phyloP scores from a whole-genome alignment of 768 basidiomycete genomes.

The Auricularia sp. region DNA sequence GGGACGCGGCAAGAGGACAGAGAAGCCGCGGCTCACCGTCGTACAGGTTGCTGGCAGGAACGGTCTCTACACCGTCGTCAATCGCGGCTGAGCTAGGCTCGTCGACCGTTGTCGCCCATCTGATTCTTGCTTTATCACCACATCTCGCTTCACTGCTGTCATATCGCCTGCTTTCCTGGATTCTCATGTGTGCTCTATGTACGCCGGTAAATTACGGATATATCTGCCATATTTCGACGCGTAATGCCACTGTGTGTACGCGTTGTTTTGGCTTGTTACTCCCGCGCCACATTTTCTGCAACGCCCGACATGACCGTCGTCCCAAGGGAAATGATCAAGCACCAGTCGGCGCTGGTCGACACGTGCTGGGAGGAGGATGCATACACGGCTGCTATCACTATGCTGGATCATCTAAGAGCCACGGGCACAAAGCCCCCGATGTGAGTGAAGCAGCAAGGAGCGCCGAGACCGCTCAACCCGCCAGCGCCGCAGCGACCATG shows the following conservation, averaged over 20 bases:
- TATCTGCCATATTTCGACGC: too few relatives aligned
- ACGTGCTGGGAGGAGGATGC: neutral
- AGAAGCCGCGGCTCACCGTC: neutral
- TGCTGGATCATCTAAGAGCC: neutral
- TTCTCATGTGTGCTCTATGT: too few relatives aligned
- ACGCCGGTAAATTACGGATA: too few relatives aligned
- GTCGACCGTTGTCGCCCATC: neutral
- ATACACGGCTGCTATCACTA: neutral
- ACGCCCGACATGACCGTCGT: neutral
- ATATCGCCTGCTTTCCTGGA: too few relatives aligned
- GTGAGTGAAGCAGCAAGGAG: neutral
- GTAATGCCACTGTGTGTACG: too few relatives aligned
- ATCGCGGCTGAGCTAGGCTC: neutral
- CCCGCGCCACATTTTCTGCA: neutral
- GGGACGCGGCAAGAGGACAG: neutral
- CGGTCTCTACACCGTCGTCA: neutral
- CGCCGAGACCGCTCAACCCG: neutral
- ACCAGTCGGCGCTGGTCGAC: neutral
- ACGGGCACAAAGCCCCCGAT: neutral
- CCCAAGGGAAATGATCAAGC: neutral
- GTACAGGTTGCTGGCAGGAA: neutral
- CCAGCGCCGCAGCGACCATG: neutral
- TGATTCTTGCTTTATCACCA: neutral
- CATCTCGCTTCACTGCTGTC: neutral
- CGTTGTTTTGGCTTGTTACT: neutral